These are phyloP conservation scores for Backusella mclennaniae DNA, from an alignment of 192 early-diverging fungal species.

Conservation along the genomic window DNA sequence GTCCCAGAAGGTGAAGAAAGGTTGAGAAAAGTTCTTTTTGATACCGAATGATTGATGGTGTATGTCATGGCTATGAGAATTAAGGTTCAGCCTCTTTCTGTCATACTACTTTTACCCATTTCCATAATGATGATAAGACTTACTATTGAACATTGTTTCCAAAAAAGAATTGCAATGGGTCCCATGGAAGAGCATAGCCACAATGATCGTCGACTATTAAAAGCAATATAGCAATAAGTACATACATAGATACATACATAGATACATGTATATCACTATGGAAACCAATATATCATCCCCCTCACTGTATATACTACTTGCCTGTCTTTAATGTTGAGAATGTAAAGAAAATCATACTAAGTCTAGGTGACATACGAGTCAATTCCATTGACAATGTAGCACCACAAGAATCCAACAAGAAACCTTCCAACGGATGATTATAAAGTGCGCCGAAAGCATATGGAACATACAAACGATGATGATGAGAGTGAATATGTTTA, in stretches of 20 bases:
- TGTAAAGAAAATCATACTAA: conserved; percentile 65
- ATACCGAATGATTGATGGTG: conserved; percentile 58
- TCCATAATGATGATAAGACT: not conserved
- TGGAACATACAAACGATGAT: conserved; percentile 73
- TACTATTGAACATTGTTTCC: conserved; percentile 55
- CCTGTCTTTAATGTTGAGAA: conserved; percentile 75
- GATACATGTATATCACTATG: not conserved
- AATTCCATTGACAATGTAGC: conserved; percentile 60
- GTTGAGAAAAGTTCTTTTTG: conserved; percentile 64
- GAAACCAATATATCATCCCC: not conserved
- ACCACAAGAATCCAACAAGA: conserved; percentile 73
- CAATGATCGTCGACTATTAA: conserved; percentile 77
- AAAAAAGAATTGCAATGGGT: conserved; percentile 67
- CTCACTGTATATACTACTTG: not conserved
- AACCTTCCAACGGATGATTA: conserved; percentile 80
- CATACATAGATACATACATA: not conserved
- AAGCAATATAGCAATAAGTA: not conserved
- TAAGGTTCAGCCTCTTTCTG: not conserved
- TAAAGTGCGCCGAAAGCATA: conserved; percentile 83
- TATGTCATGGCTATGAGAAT: conserved; percentile 50
- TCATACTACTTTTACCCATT: not conserved
- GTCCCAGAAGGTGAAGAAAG: conserved; percentile 83
- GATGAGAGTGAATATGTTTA: conserved; percentile 71
- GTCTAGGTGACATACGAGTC: conserved; percentile 67
- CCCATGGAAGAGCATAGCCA: conserved; percentile 75